phyloP scores from a whole-genome alignment of 768 basidiomycete species.

The Collybia nuda region DNA sequence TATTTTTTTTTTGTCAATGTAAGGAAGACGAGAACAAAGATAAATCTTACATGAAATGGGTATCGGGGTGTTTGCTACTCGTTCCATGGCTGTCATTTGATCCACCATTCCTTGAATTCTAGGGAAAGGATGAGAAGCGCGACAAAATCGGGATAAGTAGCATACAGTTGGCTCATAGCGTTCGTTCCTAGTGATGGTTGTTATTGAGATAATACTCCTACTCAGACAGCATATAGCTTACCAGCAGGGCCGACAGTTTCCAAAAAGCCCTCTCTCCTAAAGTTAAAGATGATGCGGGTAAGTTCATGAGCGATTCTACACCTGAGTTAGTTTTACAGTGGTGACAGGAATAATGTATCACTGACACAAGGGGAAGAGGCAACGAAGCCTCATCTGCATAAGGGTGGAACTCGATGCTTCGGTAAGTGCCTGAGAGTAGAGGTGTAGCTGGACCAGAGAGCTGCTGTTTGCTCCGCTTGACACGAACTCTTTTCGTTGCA shows the following conservation, averaged over 20 bases:
- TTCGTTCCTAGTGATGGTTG: constrained; percentile 58
- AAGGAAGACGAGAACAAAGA: not conserved
- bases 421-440: constrained; percentile 54
- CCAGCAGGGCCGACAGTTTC: constrained; percentile 92
- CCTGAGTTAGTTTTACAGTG: not conserved
- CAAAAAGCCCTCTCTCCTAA: constrained; percentile 77
- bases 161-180: constrained; percentile 69
- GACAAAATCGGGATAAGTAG: not conserved
- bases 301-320: constrained; percentile 82
- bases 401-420: constrained; percentile 60
- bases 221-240: constrained; percentile 22
- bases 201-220: not conserved
- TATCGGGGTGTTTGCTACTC: constrained; percentile 87
- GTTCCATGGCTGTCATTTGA: constrained; percentile 83
- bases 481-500: constrained; percentile 67
- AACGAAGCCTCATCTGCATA: constrained; percentile 60
- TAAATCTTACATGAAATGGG: constrained; percentile 63
- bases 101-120: constrained; percentile 84
- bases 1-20: constrained; percentile 20
- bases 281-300: constrained; percentile 63
- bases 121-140: constrained; percentile 6
- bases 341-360: constrained; percentile 9
- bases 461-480: constrained; percentile 69
- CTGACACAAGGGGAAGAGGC: constrained; percentile 80
- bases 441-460: constrained; percentile 54